Percentiles rank a stretch among this genome's conserved stretches.
Conservation (phyloP, 1,284 basidiomycete species). For the Singerocomus inundabilis region DNA sequence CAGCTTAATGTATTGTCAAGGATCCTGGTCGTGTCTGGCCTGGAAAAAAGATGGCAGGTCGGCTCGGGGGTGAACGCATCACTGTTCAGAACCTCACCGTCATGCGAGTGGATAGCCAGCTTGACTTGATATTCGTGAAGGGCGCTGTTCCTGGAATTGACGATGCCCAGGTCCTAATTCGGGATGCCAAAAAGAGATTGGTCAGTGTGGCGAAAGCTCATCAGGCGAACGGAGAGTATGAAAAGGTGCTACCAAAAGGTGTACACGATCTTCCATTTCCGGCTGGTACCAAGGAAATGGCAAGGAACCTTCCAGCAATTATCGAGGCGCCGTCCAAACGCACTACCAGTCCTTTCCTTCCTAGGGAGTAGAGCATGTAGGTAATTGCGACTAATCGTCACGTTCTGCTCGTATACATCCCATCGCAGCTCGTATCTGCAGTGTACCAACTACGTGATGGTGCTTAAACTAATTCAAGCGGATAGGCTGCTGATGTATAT, state of each 20-base stretch:
- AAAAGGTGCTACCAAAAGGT: constrained; percentile 82
- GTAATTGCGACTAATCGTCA: constrained; percentile 3
- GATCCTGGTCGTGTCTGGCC: constrained; percentile 94
- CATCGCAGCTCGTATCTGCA: background rate
- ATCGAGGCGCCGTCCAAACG: constrained; percentile 70
- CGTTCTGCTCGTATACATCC: constrained; percentile 2
- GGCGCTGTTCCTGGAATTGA: constrained; percentile 76
- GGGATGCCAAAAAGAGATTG: constrained; percentile 87
- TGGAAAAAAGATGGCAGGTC: constrained; percentile 98
- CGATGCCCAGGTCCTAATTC: constrained; percentile 70
- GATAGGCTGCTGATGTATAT: background rate
- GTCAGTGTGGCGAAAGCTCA: constrained; percentile 58
- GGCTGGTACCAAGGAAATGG: constrained; percentile 82
- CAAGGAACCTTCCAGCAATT: constrained; percentile 58
- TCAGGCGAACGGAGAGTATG: constrained; percentile 73
- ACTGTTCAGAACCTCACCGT: constrained; percentile 91
- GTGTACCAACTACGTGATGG: background rate
- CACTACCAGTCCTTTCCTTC: constrained; percentile 69
- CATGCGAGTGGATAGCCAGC: constrained; percentile 80
- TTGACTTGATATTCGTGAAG: constrained; percentile 87
- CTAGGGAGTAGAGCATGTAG: constrained; percentile 55
- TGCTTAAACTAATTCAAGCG: background rate
- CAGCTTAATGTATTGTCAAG: constrained; percentile 41
- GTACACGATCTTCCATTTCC: constrained; percentile 89
- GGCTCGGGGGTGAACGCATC: constrained; percentile 81